Percentiles rank a stretch among this genome's conserved stretches.
Evolutionary conservation across 2,329 filamentous ascomycete species (phyloP).

Genomic region (Botryotinia narcissicola): DNA sequence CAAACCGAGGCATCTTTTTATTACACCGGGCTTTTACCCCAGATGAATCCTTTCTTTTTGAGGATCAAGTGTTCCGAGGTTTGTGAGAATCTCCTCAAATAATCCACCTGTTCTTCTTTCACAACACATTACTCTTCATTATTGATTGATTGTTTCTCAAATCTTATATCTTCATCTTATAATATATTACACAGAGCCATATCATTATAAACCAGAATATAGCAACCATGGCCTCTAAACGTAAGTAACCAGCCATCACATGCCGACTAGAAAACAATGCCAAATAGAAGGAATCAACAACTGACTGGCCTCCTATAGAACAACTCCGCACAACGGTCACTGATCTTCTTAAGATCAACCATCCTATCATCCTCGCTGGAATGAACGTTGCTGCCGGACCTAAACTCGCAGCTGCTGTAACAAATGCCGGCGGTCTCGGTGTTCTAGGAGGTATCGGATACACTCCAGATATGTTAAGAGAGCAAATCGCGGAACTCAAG

Average conservation of each 20-base stretch:
- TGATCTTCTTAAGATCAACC: conserved; percentile 96
- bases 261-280: conserved; percentile 18
- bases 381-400: conserved; percentile 99
- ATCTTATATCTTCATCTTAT: conserved; percentile 9
- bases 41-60: conserved; percentile 1
- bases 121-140: neutral
- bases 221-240: conserved; percentile 70
- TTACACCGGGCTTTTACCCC: conserved; percentile 27
- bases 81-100: conserved; percentile 14
- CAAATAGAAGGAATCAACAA: neutral
- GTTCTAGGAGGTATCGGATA: conserved; percentile 96
- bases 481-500: conserved; percentile 95
- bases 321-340: conserved; percentile 88
- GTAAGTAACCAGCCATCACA: conserved; percentile 53
- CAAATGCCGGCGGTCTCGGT: conserved; percentile 93
- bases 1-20: conserved; percentile 35
- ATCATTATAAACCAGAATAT: conserved; percentile 20
- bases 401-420: conserved; percentile 92
- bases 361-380: conserved; percentile 90
- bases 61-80: neutral
- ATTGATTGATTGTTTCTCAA: conserved; percentile 9
- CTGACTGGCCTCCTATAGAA: conserved; percentile 51
- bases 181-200: conserved; percentile 7
- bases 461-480: conserved; percentile 93
- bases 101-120: conserved; percentile 7